phyloP scores from a whole-genome alignment of 1,139 yeast genomes.

The Candida tetrigidarum region DNA sequence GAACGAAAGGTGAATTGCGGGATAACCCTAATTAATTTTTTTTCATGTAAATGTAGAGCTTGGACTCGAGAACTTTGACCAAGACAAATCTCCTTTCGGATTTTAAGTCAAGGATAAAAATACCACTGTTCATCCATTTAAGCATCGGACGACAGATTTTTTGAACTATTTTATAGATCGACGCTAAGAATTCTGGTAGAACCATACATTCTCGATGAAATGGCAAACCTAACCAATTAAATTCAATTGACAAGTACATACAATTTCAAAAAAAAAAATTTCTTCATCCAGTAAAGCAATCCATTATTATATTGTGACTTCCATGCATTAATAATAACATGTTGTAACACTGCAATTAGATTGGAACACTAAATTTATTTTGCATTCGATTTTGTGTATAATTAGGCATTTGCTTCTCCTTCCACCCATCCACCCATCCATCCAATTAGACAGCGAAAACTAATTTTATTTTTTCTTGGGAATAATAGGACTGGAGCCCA shows the following conservation, averaged over 20 bases:
- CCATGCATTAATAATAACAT: neutral
- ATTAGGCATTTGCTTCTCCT: neutral
- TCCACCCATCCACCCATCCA: neutral
- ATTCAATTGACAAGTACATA: neutral
- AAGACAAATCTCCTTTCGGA: too few relatives aligned
- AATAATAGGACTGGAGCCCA: neutral
- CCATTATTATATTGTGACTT: slow-evolving; percentile 1
- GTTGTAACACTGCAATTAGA: neutral
- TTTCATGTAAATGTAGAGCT: too few relatives aligned
- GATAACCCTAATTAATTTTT: too few relatives aligned
- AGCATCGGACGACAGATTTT: neutral
- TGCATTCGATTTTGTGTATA: neutral
- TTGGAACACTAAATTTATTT: neutral
- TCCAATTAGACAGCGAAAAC: neutral
- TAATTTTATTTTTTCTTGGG: neutral
- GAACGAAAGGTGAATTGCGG: too few relatives aligned
- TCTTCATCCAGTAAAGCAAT: neutral
- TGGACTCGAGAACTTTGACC: too few relatives aligned
- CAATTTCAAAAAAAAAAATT: neutral
- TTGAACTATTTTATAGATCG: too few relatives aligned
- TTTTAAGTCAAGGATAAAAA: too few relatives aligned
- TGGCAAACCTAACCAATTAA: neutral
- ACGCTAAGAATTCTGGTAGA: neutral
- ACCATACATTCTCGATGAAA: too few relatives aligned
- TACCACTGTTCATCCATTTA: too few relatives aligned